Percentiles rank a stretch among this genome's conserved stretches.
Conservation (phyloP, 2,329 filamentous ascomycete species). For the Aureobasidium vineae region DNA sequence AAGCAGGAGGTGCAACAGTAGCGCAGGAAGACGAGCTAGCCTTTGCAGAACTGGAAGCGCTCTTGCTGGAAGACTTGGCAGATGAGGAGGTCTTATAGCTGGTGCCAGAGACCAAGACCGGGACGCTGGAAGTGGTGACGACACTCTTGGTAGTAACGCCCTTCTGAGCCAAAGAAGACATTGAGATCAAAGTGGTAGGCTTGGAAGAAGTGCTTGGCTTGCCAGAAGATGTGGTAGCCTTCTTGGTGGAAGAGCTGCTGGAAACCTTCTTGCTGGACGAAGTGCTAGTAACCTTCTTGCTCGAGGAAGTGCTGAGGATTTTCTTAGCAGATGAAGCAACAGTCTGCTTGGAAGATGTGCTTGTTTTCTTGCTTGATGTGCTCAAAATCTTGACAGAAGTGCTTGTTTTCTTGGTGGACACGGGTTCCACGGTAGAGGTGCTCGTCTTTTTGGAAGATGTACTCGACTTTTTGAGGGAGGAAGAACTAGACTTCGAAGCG, state of each 20-base stretch:
- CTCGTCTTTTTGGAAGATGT: conserved; percentile 21
- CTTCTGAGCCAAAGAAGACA: conserved; percentile 5
- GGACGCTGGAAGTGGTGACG: background rate
- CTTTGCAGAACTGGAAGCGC: conserved; percentile 10
- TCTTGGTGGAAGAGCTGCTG: background rate
- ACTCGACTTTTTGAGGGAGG: conserved; percentile 13
- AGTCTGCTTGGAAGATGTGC: conserved; percentile 23
- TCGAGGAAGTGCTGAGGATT: background rate
- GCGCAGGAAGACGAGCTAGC: conserved; percentile 23
- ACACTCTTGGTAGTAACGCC: conserved; percentile 2
- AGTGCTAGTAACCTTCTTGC: background rate
- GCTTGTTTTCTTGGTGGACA: background rate
- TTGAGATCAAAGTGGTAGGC: background rate
- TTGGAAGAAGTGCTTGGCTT: background rate
- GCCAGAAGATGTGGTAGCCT: background rate
- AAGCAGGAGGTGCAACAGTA: conserved; percentile 30
- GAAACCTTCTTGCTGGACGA: background rate
- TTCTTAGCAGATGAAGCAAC: conserved; percentile 6
- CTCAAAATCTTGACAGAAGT: background rate
- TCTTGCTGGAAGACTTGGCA: conserved; percentile 5
- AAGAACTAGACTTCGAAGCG: conserved; percentile 11
- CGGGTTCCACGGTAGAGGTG: background rate
- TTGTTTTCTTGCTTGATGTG: conserved; percentile 13
- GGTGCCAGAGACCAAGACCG: background rate
- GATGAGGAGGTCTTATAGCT: background rate